Evolutionary conservation across 108 stramenopile species (phyloP), one percentile per base, ranked within the genome.

Genomic region (Nitzschia sp.): DNA sequence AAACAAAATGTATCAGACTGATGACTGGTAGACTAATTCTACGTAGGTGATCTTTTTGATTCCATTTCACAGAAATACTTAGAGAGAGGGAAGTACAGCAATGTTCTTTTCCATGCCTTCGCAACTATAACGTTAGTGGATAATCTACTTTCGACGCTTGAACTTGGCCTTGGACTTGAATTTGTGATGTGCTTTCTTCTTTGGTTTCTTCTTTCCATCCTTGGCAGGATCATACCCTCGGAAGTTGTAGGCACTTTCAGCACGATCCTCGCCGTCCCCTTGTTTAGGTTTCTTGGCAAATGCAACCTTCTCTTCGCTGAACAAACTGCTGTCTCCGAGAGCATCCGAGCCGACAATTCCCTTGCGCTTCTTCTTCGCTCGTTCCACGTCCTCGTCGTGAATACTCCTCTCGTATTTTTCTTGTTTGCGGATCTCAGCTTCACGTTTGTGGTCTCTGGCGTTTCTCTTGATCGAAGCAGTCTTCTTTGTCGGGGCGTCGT

Each of bases 111-210:
- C n/a, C n/a, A n/a, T n/a, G n/a, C n/a, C n/a, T n/a, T n/a, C 6
- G 1, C 29, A 17, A 2, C 14, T 48, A 6, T 48, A 48, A 48
- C n/a, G 46, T 6, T 17, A 53, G 34, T 53, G 52, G 50, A 5
- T 52, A 37, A n/a, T 19, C 17, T 53, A 65, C 25, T 53, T 53
- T 53, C 83, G 82, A 3, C 89, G 68, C 65, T 82, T 90, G 54
- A 73, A 78, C 59, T 91, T 91, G 63, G 71, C 79, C 79, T 79
- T 84, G 15, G 85, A 86, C 74, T 91, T 91, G 81, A 91, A 91
- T 19, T 68, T 80, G 65, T 87, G 83, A 41, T 74, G 72, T 17
- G 71, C 63, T 51, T 83, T 83, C 54, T 80, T 80, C 81, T 86
- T 84, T 21, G 41, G 51, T 61, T 65, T 83, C 76, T 80, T 82